Base-by-base conservation (phyloP, 352 stramenopile genomes). In the Pythium aquatile region DNA sequence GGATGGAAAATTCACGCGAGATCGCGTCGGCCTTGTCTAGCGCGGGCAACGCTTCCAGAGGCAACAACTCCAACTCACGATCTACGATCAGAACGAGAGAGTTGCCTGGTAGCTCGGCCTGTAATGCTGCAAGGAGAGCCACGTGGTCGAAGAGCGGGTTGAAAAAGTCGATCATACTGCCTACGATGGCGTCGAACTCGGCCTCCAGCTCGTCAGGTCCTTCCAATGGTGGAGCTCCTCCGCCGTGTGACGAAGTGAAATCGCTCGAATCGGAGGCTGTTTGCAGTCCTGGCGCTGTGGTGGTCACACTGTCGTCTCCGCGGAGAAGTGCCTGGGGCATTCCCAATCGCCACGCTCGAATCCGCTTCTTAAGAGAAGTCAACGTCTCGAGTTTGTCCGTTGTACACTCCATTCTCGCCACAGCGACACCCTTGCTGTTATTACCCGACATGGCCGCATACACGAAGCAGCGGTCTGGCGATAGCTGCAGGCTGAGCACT, bases 1-100 rank as follows among this genome's bases (percentile, higher is more conserved):
- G 83, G 55, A 93, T 75, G 3, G 83, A 91, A 48, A 92, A 81
- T 16, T 94, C 85, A 1, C 83, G 77, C 3, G 78, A 65, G 24
- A 90, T 85, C 0, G 71, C 76, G 13, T 89, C 81, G 0, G 74
- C 78, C 11, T 74, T 66, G 13, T 81, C 73, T 3, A 90, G 56
- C 11, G 61, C 63, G 3, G 77, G 68, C 9, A 91, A 26, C 10
- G 78, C 73, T 55, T 90, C 83, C 7, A 92, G 65, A 0, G 85
- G 85, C 2, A 94, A 47, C 8, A 58, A 60, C 8, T 75, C 70
- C 37, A 94, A 40, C 9, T 75, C 76, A 13, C 69, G 70, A 65
- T 94, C 83, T 4, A 87, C 55, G 0, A 94, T 68, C 5, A 94
- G 65, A 16, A 81, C 58, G 1, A 91, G 54, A 2, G 72, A 68